Conservation (phyloP, 192 early-diverging fungal genomes). For the Geosiphon pyriformis region DNA sequence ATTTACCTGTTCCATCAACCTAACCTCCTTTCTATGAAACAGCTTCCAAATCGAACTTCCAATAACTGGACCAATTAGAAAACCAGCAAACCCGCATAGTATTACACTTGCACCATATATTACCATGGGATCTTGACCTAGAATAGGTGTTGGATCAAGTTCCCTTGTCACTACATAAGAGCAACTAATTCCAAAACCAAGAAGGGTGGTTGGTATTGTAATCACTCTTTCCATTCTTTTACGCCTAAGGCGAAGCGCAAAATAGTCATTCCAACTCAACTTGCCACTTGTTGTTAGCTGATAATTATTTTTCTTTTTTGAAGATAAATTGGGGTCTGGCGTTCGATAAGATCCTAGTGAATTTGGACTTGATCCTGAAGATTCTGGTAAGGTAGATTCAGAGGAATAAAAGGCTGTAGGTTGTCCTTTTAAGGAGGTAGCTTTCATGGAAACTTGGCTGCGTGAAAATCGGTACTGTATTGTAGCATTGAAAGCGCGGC, state of each 20-base stretch:
- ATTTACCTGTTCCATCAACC: slow-evolving; percentile 44
- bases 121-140: slow-evolving; percentile 13
- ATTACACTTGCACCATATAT: slow-evolving; percentile 46
- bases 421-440: too few relatives aligned
- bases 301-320: too few relatives aligned
- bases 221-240: not conserved
- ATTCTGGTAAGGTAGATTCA: too few relatives aligned
- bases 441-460: too few relatives aligned
- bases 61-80: slow-evolving; percentile 58
- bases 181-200: slow-evolving; percentile 2
- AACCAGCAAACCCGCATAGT: slow-evolving; percentile 54
- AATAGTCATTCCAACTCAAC: slow-evolving; percentile 21
- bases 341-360: too few relatives aligned
- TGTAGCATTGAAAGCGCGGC: too few relatives aligned
- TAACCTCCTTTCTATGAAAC: slow-evolving; percentile 38
- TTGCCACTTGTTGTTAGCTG: not conserved
- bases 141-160: slow-evolving; percentile 18
- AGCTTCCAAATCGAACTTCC: slow-evolving; percentile 56
- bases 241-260: not conserved
- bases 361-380: too few relatives aligned
- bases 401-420: too few relatives aligned
- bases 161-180: slow-evolving; percentile 14
- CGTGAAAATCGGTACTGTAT: too few relatives aligned
- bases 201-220: slow-evolving; percentile 9
- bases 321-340: too few relatives aligned